These are phyloP conservation scores for Zymoseptoria pseudotritici DNA, from an alignment of 2,329 filamentous ascomycete genomes.

Conservation along the genomic window DNA sequence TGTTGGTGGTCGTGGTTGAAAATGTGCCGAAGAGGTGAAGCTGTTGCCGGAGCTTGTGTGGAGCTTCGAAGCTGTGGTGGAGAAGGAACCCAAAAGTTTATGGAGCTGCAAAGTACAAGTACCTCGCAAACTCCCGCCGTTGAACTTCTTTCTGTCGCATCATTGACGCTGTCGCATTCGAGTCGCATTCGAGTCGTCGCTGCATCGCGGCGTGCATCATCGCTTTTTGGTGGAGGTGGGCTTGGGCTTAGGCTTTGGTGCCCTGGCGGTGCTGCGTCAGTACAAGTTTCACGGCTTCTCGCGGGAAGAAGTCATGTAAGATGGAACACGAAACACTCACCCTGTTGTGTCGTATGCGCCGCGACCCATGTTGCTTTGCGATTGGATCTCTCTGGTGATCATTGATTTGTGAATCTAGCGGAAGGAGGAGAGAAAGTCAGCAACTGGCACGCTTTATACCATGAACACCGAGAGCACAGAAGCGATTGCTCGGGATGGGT, in stretches of 20 bases:
- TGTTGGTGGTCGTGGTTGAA: background rate
- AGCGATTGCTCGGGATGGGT: slow-evolving; percentile 3
- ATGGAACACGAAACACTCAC: slow-evolving; percentile 9
- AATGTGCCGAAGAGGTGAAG: background rate
- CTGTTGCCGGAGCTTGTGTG: background rate
- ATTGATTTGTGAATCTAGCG: slow-evolving; percentile 23
- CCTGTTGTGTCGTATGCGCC: slow-evolving; percentile 45
- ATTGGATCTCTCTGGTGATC: slow-evolving; percentile 35
- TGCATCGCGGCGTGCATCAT: slow-evolving; percentile 3
- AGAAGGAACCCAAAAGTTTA: background rate
- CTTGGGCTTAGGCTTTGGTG: slow-evolving; percentile 38
- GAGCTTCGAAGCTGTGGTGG: background rate
- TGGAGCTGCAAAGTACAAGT: background rate
- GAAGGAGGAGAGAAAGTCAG: slow-evolving; percentile 9
- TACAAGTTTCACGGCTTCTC: background rate
- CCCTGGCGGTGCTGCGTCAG: slow-evolving; percentile 17
- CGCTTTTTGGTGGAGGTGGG: slow-evolving; percentile 26
- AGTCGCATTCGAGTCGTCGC: background rate
- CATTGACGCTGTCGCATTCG: background rate
- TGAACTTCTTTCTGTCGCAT: background rate
- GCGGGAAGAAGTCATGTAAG: background rate
- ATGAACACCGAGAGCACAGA: background rate
- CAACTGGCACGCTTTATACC: slow-evolving; percentile 10
- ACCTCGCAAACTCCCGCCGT: background rate
- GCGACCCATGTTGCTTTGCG: slow-evolving; percentile 40